Conservation (phyloP, 2,329 filamentous ascomycete genomes). For the Aspergillus chevalieri region DNA sequence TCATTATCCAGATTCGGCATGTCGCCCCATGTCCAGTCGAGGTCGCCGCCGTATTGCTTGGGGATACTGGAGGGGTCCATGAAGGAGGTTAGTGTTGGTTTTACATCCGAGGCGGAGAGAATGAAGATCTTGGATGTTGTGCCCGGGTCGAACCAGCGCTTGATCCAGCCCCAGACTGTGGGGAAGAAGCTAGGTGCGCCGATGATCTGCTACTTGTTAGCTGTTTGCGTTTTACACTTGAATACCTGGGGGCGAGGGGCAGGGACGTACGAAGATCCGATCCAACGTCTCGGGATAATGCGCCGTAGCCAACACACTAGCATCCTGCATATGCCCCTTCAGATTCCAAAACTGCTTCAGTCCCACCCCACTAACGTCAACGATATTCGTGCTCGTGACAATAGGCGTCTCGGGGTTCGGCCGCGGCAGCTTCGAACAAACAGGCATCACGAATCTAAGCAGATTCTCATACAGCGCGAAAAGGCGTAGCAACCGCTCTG, state of each 20-base stretch:
- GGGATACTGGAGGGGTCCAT: constrained; percentile 80
- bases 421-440: constrained; percentile 73
- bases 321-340: constrained; percentile 88
- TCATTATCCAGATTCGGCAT: constrained; percentile 62
- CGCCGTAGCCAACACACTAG: constrained; percentile 78
- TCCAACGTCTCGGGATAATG: constrained; percentile 94
- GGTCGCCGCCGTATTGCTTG: constrained; percentile 78
- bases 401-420: constrained; percentile 75
- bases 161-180: constrained; percentile 87
- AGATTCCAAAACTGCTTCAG: constrained; percentile 95
- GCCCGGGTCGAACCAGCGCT: constrained; percentile 90
- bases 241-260: neutral
- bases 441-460: constrained; percentile 75
- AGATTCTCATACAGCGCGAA: constrained; percentile 94
- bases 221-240: constrained; percentile 1
- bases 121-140: constrained; percentile 97
- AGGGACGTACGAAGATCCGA: constrained; percentile 58
- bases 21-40: constrained; percentile 76
- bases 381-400: constrained; percentile 88
- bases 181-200: constrained; percentile 87
- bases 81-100: constrained; percentile 69
- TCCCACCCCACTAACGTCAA: constrained; percentile 82
- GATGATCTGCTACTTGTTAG: constrained; percentile 55
- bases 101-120: constrained; percentile 65
- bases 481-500: constrained; percentile 71